Evolutionary conservation across 2,329 filamentous ascomycete genomes (phyloP).

Genomic region (Clonostachys sp.): DNA sequence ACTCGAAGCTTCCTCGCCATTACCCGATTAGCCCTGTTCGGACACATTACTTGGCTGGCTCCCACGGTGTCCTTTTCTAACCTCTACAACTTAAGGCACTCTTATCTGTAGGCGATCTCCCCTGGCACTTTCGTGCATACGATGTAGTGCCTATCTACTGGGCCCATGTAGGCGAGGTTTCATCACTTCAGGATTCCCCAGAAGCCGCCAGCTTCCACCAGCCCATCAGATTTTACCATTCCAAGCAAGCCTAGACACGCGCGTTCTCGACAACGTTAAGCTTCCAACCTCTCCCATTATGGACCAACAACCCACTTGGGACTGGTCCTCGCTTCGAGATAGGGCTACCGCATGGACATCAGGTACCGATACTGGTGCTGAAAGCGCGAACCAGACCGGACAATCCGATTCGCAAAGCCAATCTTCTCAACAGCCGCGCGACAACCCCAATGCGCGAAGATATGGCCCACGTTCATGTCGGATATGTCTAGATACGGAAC

Average conservation of each 20-base stretch:
- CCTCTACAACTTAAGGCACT: background rate
- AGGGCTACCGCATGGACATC: background rate
- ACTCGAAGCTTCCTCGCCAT: too few species aligned
- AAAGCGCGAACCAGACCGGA: too few species aligned
- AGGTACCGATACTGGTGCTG: too few species aligned
- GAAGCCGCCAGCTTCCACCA: too few species aligned
- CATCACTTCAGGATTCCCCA: background rate
- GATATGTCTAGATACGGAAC: conserved; percentile 74
- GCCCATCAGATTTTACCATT: too few species aligned
- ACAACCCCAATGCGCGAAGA: conserved; percentile 21
- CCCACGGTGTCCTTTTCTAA: background rate
- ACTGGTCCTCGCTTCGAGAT: conserved; percentile 3
- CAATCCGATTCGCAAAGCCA: background rate
- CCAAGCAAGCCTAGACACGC: too few species aligned
- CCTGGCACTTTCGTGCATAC: background rate
- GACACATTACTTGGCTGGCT: background rate
- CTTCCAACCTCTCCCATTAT: background rate
- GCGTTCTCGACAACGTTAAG: too few species aligned
- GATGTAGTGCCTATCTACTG: background rate
- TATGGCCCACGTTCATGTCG: conserved; percentile 77
- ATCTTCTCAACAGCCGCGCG: background rate
- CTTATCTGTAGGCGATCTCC: background rate
- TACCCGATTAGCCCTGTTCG: too few species aligned
- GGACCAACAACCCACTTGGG: conserved; percentile 5
- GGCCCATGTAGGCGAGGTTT: background rate